phyloP scores from a whole-genome alignment of 306 rosid species.

The Fragaria ananassa region DNA sequence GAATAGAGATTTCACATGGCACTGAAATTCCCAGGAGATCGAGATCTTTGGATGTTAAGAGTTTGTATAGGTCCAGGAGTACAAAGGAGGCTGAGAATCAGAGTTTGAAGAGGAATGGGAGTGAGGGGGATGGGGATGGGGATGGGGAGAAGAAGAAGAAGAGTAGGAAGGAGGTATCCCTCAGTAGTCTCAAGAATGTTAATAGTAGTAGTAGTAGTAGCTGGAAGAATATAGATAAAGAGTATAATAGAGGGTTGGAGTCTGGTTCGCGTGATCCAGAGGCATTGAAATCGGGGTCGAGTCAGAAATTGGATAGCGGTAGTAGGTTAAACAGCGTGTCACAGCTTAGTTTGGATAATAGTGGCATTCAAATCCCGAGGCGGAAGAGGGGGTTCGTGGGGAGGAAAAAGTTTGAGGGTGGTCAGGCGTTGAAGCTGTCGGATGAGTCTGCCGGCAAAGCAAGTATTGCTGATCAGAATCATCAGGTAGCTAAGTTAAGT shows the following conservation, averaged over 20 bases:
- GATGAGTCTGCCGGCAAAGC: slow-evolving; percentile 38
- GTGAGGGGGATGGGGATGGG: slow-evolving; percentile 39
- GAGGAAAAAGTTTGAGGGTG: slow-evolving; percentile 54
- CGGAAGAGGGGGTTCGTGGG: slow-evolving; percentile 76
- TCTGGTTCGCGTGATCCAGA: slow-evolving; percentile 41
- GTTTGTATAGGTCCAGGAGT: slow-evolving; percentile 58
- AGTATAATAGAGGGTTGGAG: slow-evolving; percentile 31
- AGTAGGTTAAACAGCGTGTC: slow-evolving; percentile 40
- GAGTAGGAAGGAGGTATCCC: slow-evolving; percentile 60
- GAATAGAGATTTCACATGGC: slow-evolving; percentile 61
- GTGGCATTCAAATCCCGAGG: slow-evolving; percentile 63
- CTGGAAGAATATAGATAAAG: slow-evolving; percentile 47
- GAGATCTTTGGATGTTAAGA: slow-evolving; percentile 82
- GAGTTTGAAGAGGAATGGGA: slow-evolving; percentile 52
- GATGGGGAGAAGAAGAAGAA: slow-evolving; percentile 49
- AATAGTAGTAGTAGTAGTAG: slow-evolving; percentile 35
- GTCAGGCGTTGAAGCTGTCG: slow-evolving; percentile 33
- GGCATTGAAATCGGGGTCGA: slow-evolving; percentile 41
- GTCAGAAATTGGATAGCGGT: slow-evolving; percentile 43
- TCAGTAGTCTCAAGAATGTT: slow-evolving; percentile 74
- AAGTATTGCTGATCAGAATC: slow-evolving; percentile 40
- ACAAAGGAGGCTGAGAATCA: slow-evolving; percentile 32
- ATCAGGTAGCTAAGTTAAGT: slow-evolving; percentile 42
- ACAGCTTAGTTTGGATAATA: slow-evolving; percentile 43
- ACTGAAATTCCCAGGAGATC: slow-evolving; percentile 59